Evolutionary conservation across 257 asterid species (phyloP).

Genomic region (Plantago major): DNA sequence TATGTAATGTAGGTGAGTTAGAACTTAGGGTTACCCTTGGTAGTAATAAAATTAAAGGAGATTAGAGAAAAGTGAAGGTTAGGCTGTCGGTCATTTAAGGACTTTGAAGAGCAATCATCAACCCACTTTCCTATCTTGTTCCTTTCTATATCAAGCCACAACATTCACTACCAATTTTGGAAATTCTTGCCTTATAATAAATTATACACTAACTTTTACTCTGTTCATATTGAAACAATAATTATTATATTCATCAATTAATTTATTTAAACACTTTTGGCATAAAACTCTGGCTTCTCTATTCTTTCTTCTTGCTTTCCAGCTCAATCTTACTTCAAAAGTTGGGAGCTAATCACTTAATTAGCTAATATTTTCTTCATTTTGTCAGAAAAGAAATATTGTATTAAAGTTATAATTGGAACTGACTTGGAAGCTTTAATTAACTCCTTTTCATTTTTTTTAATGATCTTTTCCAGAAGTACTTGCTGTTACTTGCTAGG

Average conservation of each 20-base stretch:
- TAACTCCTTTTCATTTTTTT: background rate
- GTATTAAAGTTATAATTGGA: constrained; percentile 2
- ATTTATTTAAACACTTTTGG: background rate
- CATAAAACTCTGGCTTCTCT: background rate
- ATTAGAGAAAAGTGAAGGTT: constrained; percentile 23
- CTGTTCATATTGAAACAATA: background rate
- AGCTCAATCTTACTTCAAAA: constrained; percentile 35
- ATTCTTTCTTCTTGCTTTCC: constrained; percentile 26
- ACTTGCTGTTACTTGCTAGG: background rate
- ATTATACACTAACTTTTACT: constrained; percentile 6
- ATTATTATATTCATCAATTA: background rate
- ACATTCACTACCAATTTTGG: constrained; percentile 58
- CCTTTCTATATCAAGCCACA: constrained; percentile 48
- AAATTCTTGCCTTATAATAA: constrained; percentile 20
- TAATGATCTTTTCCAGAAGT: constrained; percentile 6
- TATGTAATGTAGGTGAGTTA: background rate
- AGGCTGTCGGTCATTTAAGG: constrained; percentile 55
- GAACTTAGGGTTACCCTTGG: background rate
- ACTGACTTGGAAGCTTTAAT: constrained; percentile 20
- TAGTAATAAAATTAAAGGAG: constrained; percentile 20
- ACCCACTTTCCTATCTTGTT: constrained; percentile 35
- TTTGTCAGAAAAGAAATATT: background rate
- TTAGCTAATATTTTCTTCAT: background rate
- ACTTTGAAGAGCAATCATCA: constrained; percentile 23
- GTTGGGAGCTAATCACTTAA: constrained; percentile 17